Base-by-base conservation (phyloP, 208 protist genomes). In the Naegleria gruberi region DNA sequence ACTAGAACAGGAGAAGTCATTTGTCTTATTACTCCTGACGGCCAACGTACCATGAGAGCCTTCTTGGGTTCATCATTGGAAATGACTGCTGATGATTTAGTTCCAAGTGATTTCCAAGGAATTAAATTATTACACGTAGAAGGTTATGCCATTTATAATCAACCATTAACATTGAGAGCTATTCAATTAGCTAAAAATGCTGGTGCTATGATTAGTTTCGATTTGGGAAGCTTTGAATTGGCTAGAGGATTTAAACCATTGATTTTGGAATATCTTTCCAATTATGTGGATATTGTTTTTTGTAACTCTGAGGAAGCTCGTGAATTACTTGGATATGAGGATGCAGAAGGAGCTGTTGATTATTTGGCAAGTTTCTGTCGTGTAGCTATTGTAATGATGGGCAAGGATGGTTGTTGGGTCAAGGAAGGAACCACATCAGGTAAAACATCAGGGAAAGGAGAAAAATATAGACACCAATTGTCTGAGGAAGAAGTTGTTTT, bases 241-340 rank as follows among this genome's bases (percentile, higher is more conserved):
- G 83, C 45, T 57, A n/a, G 23, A 57, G 2, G 7, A 7, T 87
- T 57, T 41, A 46, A 57, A 87, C 3, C 83, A 65, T 26, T 42
- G 1, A 57, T 87, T 47, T 65, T 87, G 26, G 44, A 87, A 34
- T 43, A 44, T 30, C 40, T 87, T 6, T 1, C 6, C 8, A 41
- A 87, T 41, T 87, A 87, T 87, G 83, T 87, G 4, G 83, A 87
- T 41, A 87, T 87, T 57, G 83, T 87, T 34, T 87, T 87, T 23
- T 87, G 44, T 57, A 87, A 87, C 45, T 8, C 1, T 42, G 44
- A 55, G 26, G 83, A 87, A 87, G 83, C 83, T 41, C 1, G 30
- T 12, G 26, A 42, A 37, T 23, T 87, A 12, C 6, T 73, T 8
- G 55, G 55, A n/a, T 6, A 57, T 37, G 83, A 19, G 0, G 41